A percentile compares a stretch with the other conserved stretches of the same genome.
These are phyloP conservation scores for Leccinellum albellum DNA, from an alignment of 768 basidiomycete species.

Conservation along the genomic window DNA sequence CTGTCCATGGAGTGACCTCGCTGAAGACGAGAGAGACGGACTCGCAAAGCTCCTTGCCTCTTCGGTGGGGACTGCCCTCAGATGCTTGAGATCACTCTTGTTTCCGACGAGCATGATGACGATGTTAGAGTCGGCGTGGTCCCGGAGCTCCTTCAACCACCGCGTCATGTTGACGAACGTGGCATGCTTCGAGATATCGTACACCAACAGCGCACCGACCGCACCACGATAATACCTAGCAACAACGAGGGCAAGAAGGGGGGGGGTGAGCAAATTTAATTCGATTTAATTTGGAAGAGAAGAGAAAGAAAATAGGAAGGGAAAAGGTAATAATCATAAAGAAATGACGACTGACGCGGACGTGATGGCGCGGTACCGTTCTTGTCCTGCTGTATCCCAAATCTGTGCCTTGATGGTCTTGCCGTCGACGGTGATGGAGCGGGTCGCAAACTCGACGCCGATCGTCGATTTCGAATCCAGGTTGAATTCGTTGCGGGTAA, in stretches of 20 bases:
- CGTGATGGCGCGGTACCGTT: conserved; percentile 96
- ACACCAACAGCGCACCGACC: conserved; percentile 87
- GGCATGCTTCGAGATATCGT: conserved; percentile 91
- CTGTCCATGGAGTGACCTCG: neutral
- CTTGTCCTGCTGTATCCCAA: conserved; percentile 99
- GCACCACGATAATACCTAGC: conserved; percentile 95
- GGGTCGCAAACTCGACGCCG: conserved; percentile 97
- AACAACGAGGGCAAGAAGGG: too few relatives aligned
- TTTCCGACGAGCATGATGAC: conserved; percentile 97
- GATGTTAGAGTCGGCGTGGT: conserved; percentile 91
- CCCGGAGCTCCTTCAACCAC: conserved; percentile 96
- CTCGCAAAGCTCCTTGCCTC: conserved; percentile 92
- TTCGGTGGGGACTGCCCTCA: conserved; percentile 94
- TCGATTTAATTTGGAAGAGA: neutral
- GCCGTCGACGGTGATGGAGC: conserved; percentile 90
- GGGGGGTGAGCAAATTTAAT: neutral
- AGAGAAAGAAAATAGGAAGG: neutral
- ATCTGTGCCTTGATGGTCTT: conserved; percentile 99
- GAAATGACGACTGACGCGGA: conserved; percentile 65
- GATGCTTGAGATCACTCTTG: conserved; percentile 98
- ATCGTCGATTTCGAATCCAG: conserved; percentile 99
- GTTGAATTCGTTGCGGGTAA: conserved; percentile 99
- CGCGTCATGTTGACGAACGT: conserved; percentile 92
- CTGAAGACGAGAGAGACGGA: conserved; percentile 37
- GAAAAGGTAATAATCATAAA: neutral